phyloP scores from a whole-genome alignment of 768 basidiomycete species.

The Clavaria fumosa region DNA sequence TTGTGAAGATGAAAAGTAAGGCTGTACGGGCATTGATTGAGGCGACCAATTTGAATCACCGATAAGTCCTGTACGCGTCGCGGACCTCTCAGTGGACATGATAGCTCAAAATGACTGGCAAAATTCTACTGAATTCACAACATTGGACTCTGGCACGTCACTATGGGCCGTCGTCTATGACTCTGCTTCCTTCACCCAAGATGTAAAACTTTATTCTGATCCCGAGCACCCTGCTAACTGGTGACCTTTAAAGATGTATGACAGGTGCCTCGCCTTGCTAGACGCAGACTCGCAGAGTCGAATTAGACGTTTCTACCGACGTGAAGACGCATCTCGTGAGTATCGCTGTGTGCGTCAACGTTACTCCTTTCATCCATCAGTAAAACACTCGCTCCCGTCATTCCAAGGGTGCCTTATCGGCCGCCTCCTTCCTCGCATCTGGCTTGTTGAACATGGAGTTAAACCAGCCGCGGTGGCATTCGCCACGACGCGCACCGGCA shows the following conservation, averaged over 20 bases:
- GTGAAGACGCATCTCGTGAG: constrained; percentile 66
- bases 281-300: constrained; percentile 40
- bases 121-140: too few relatives aligned
- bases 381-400: constrained; percentile 2
- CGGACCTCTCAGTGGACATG: too few relatives aligned
- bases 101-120: too few relatives aligned
- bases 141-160: constrained; percentile 20
- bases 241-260: constrained; percentile 48
- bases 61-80: too few relatives aligned
- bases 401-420: constrained; percentile 59
- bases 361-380: constrained; percentile 2
- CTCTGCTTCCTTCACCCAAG: constrained; percentile 24
- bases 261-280: constrained; percentile 38
- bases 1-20: too few relatives aligned
- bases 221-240: constrained; percentile 2
- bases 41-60: too few relatives aligned
- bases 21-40: too few relatives aligned
- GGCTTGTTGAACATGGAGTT: constrained; percentile 45
- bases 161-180: constrained; percentile 31
- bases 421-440: constrained; percentile 49
- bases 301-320: constrained; percentile 51
- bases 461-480: constrained; percentile 33
- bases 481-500: constrained; percentile 43
- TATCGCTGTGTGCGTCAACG: constrained; percentile 2
- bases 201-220: constrained; percentile 17